Evolutionary conservation across 305 asterid genomes (phyloP), one percentile per base, ranked within the genome.

Genomic region (Fraxinus sp.): DNA sequence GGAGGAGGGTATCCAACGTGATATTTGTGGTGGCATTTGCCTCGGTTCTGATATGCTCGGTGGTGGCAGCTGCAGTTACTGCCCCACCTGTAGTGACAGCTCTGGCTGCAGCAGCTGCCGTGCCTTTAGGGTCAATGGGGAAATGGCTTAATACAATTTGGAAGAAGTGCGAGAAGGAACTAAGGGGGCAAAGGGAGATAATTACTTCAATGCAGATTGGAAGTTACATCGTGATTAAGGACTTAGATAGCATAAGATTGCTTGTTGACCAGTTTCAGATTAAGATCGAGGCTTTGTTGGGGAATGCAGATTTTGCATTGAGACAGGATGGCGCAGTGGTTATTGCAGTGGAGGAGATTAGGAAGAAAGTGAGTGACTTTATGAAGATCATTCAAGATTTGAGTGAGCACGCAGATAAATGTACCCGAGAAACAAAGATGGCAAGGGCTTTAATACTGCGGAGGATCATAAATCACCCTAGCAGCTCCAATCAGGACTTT

Each of bases 61-160:
- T 95, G 43, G 97, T 95, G 83, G 98, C 98, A 4, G 98, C 98
- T 0, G 98, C 98, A 0, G 68, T 95, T 79, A 83, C 95, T 0
- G 98, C 98, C 0, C 96, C 98, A 0, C 95, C 98, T 1, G 91
- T 95, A 66, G 92, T 92, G 87, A 86, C 98, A 0, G 97, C 98
- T 0, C 79, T 95, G 83, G 43, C 43, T 37, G 98, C 97, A 0
- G 98, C 98, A 0, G 97, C 98, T 0, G 89, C 97, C 3, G 89
- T 91, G 80, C 98, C 98, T 0, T 64, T 95, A 37, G 98, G 96
- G 5, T 89, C 97, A 4, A 91, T 92, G 97, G 98, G 98, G 81
- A 88, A 43, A 39, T 95, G 98, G 98, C 80, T 95, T 41, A 91
- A 91, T 74, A 89, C 91, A 22, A 37, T 93, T 1, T 92, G 98